A percentile compares a stretch with the other conserved stretches of the same genome.
phyloP scores from a whole-genome alignment of 768 basidiomycete genomes.

The Plicaturopsis crispa region DNA sequence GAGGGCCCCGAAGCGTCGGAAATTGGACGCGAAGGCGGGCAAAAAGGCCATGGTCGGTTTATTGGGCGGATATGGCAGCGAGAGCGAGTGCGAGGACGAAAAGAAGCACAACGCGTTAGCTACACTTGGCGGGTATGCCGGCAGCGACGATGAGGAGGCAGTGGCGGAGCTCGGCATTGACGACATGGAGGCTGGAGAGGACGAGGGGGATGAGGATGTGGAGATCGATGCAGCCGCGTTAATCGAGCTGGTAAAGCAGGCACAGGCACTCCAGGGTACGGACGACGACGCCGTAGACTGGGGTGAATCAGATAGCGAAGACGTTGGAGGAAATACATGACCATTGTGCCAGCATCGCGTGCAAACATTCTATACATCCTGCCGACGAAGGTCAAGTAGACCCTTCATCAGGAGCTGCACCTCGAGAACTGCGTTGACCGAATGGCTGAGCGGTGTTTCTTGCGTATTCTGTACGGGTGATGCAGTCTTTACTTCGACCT shows the following conservation, averaged over 20 bases:
- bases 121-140: slow-evolving; percentile 38
- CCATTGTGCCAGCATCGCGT: neutral
- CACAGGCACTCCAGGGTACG: slow-evolving; percentile 21
- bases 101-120: slow-evolving; percentile 26
- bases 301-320: slow-evolving; percentile 31
- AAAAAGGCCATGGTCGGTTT: slow-evolving; percentile 50
- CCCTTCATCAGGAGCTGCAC: slow-evolving; percentile 84
- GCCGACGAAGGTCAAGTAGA: slow-evolving; percentile 65
- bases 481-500: slow-evolving; percentile 83
- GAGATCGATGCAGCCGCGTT: slow-evolving; percentile 33
- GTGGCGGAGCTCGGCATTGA: slow-evolving; percentile 28
- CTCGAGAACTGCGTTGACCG: slow-evolving; percentile 71
- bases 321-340: neutral
- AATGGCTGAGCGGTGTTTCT: slow-evolving; percentile 62
- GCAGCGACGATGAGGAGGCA: slow-evolving; percentile 35
- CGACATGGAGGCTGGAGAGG: slow-evolving; percentile 19
- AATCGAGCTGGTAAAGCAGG: slow-evolving; percentile 33
- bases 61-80: slow-evolving; percentile 55
- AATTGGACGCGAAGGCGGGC: slow-evolving; percentile 42
- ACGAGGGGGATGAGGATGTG: slow-evolving; percentile 25
- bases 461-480: slow-evolving; percentile 71
- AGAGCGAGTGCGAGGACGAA: slow-evolving; percentile 28
- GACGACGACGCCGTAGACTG: slow-evolving; percentile 46
- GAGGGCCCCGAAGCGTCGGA: slow-evolving; percentile 45
- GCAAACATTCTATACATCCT: slow-evolving; percentile 43